phyloP scores from a whole-genome alignment of 2,329 filamentous ascomycete genomes.

The Cytospora chrysosperma region DNA sequence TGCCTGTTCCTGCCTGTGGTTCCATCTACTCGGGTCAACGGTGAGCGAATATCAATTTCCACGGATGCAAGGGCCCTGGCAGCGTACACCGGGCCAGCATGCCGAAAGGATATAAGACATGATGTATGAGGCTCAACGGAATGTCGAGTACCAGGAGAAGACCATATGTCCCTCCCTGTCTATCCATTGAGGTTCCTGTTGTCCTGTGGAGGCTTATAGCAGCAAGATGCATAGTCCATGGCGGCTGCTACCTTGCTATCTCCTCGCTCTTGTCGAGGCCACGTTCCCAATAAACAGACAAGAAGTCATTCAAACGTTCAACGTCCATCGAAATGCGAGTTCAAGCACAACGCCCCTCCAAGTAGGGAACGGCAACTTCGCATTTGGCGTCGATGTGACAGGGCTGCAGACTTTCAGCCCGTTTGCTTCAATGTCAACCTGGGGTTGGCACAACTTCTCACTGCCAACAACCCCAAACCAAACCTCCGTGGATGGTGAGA shows the following conservation, averaged over 20 bases:
- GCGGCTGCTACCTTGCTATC: constrained; percentile 16
- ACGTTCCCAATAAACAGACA: constrained; percentile 32
- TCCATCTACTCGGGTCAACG: constrained; percentile 19
- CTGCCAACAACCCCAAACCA: constrained; percentile 41
- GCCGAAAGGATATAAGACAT: background rate
- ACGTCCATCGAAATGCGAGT: constrained; percentile 47
- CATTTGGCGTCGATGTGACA: constrained; percentile 47
- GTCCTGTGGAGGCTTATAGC: background rate
- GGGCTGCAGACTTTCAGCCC: constrained; percentile 47
- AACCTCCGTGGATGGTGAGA: constrained; percentile 36
- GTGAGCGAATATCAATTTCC: constrained; percentile 8
- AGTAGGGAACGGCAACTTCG: constrained; percentile 50
- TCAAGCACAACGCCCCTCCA: constrained; percentile 52
- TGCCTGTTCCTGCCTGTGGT: background rate
- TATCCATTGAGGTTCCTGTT: background rate
- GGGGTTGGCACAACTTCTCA: constrained; percentile 52
- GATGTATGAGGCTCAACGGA: background rate
- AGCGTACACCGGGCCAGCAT: background rate
- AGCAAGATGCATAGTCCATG: constrained; percentile 1
- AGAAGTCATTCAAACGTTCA: constrained; percentile 42
- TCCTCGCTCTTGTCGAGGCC: constrained; percentile 24
- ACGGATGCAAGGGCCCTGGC: background rate
- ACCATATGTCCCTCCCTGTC: background rate
- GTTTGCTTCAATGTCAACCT: constrained; percentile 47
- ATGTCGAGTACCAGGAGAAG: background rate